A percentile compares a stretch with the other conserved stretches of the same genome.
Conservation (phyloP, 225 moss, liverwort and hornwort species). For the Physcomitrium patens region DNA sequence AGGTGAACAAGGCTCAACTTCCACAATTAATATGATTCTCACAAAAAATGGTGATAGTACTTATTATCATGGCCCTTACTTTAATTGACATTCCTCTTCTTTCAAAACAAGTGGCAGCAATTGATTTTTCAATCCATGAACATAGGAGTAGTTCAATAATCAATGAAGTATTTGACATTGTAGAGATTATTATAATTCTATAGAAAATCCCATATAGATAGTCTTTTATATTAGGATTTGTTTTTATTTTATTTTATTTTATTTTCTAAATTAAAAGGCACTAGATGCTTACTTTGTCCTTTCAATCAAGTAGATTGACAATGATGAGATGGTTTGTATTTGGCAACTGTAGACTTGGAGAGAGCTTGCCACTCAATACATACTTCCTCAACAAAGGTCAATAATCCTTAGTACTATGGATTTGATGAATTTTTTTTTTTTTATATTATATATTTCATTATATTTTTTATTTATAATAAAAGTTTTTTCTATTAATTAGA, state of each 20-base stretch:
- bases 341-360: slow-evolving; percentile 92
- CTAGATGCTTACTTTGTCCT: too few relatives aligned
- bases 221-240: too few relatives aligned
- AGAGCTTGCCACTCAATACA: slow-evolving; percentile 92
- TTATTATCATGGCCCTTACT: slow-evolving; percentile 87
- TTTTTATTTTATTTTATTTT: too few relatives aligned
- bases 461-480: background rate
- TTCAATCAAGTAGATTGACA: slow-evolving; percentile 33
- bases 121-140: slow-evolving; percentile 85
- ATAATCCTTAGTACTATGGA: slow-evolving; percentile 95
- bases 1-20: slow-evolving; percentile 52
- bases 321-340: slow-evolving; percentile 80
- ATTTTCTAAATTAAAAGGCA: too few relatives aligned
- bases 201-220: background rate
- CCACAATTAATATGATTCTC: slow-evolving; percentile 75
- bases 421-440: slow-evolving; percentile 58
- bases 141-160: slow-evolving; percentile 51
- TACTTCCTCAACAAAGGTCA: slow-evolving; percentile 85
- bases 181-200: background rate
- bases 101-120: slow-evolving; percentile 84
- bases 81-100: slow-evolving; percentile 89
- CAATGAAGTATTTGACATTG: slow-evolving; percentile 35
- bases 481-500: background rate
- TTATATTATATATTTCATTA: slow-evolving; percentile 11
- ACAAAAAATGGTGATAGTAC: slow-evolving; percentile 81